Base-by-base conservation (phyloP, 2,329 filamentous ascomycete species). In the Colletotrichum sp. region DNA sequence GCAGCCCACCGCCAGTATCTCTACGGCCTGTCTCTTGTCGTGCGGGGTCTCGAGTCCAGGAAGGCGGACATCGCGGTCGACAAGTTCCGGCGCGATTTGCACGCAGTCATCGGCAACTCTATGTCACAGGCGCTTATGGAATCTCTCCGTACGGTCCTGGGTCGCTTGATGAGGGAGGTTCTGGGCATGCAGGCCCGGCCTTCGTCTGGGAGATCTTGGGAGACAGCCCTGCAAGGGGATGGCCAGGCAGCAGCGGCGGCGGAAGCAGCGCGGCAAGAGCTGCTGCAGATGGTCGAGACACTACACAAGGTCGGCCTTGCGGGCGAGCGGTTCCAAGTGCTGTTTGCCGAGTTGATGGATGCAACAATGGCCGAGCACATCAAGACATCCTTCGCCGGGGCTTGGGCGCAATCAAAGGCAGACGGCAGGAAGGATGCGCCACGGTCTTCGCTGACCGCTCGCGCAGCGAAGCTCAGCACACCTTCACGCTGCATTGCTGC, bases 261-360 rank as follows among this genome's bases (percentile, higher is more conserved):
- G 21, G 82, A 86, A 4, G 82, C 79, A 67, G 86, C 89, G 72
- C 86, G 88, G 43, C 84, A 87, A 36, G 88, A 91, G 66, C 84
- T 94, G 63, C 83, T 91, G 34, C 82, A 87, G 55, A 83, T 95
- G 21, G 85, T 94, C 3, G 88, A 90, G 65, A 89, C 91, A 10
- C 85, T 96, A 18, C 86, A 90, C 78, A 88, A 90, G 63, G 91
- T 95, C 26, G 94, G 94, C 1, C 85, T 96, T 21, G 92, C 92
- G 2, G 93, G 93, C 30, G 92, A 94, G 79, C 88, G 86, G 65
- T 94, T 94, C 67, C 93, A 95, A 80, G 89, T 93, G 34, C 87
- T 94, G 43, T 93, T 95, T 80, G 94, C 93, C 18, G 92, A 94
- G 82, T 88, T 94, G 30, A 93, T 95, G 88, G 90, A 95, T 80